phyloP scores from a whole-genome alignment of 208 protist genomes.

The Leishmania mexicana region DNA sequence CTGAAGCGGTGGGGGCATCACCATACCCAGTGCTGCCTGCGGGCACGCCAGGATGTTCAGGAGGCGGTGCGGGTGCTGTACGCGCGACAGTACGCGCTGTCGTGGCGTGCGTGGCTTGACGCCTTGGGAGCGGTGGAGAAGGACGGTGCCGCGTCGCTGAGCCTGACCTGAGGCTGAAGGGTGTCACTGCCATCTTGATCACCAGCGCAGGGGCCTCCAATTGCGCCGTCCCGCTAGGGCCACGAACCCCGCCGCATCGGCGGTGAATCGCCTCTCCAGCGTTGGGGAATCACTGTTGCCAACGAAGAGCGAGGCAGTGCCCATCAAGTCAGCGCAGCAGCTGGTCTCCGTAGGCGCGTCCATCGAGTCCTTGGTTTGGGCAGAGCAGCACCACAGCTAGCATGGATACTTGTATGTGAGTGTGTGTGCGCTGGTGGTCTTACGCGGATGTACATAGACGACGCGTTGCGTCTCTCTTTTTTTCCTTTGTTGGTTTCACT shows the following conservation, averaged over 20 bases:
- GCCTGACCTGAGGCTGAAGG: too few relatives aligned
- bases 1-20: slow-evolving; percentile 33
- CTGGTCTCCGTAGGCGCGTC: background rate
- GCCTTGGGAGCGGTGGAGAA: slow-evolving; percentile 13
- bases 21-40: slow-evolving; percentile 55
- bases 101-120: slow-evolving; percentile 53
- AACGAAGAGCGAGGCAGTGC: background rate
- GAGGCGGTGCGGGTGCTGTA: slow-evolving; percentile 55
- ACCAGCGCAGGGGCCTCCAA: background rate
- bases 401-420: background rate
- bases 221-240: background rate
- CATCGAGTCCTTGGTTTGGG: slow-evolving; percentile 16
- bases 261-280: background rate
- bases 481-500: background rate
- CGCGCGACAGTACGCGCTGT: slow-evolving; percentile 72
- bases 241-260: background rate
- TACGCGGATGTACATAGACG: background rate
- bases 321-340: background rate
- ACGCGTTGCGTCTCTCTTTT: background rate
- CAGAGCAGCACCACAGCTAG: background rate
- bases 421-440: background rate
- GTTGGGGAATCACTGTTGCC: background rate
- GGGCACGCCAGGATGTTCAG: slow-evolving; percentile 43
- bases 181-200: background rate
- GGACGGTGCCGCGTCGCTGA: background rate